Conservation (phyloP, 306 rosid genomes). For the Quillaja saponaria region DNA sequence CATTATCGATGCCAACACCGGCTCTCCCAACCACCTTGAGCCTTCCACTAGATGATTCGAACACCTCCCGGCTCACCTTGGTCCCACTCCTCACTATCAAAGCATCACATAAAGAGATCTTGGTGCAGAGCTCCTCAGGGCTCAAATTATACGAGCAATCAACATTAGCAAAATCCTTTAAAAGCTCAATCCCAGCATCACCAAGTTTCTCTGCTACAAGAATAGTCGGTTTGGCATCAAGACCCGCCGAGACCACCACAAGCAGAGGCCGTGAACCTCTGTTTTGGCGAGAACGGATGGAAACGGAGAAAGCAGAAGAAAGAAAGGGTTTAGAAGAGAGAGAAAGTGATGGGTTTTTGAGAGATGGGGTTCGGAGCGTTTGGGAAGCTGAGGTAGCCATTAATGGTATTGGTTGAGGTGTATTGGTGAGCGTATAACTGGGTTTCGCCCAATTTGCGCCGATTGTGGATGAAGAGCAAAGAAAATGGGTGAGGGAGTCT, state of each 20-base stretch:
- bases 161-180: slow-evolving; percentile 82
- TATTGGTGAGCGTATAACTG: background rate
- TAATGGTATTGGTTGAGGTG: background rate
- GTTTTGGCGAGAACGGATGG: slow-evolving; percentile 32
- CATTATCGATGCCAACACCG: slow-evolving; percentile 96
- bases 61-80: slow-evolving; percentile 86
- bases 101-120: slow-evolving; percentile 99
- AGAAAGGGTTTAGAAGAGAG: slow-evolving; percentile 62
- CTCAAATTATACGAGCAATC: slow-evolving; percentile 83
- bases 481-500: background rate
- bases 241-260: slow-evolving; percentile 51
- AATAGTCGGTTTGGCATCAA: slow-evolving; percentile 86
- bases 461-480: background rate
- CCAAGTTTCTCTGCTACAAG: slow-evolving; percentile 97
- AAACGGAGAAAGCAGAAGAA: slow-evolving; percentile 54
- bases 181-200: slow-evolving; percentile 64
- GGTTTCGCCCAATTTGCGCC: background rate
- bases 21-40: slow-evolving; percentile 96
- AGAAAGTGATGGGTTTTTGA: slow-evolving; percentile 42
- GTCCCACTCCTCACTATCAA: slow-evolving; percentile 93
- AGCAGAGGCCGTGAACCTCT: slow-evolving; percentile 26
- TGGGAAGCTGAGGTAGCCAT: slow-evolving; percentile 61
- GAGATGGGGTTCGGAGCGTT: slow-evolving; percentile 42
- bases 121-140: slow-evolving; percentile 89
- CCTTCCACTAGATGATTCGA: slow-evolving; percentile 87